Evolutionary conservation across 2,329 filamentous ascomycete species (phyloP), one percentile per base, ranked within the genome.

Genomic region (Sclerotinia spermophila): DNA sequence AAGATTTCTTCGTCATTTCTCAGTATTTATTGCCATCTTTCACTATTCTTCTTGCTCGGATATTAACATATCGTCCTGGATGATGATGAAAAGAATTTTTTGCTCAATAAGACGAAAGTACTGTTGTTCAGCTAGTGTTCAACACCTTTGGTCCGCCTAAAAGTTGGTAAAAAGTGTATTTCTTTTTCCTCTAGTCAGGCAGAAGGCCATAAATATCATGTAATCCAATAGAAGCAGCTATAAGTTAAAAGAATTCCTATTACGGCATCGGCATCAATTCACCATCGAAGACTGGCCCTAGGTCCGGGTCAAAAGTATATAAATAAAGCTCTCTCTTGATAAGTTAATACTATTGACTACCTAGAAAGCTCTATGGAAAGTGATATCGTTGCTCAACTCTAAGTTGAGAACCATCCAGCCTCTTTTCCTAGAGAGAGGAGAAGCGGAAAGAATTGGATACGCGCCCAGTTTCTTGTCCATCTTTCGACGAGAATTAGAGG

Each of bases 381-480:
- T 40, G 7, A 40, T 13, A 11, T 2, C 13, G 24, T 11, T 51
- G n/a, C 24, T 51, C 45, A 11, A 0, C 11, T 6, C 2, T 15
- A 24, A 5, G 38, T 40, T 11, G 2, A n/a, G 21, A 48, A 13
- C 21, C 45, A n/a, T n/a, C 24, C 45, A 3, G 4, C 24, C 5
- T 4, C 5, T 15, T n/a, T n/a, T n/a, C n/a, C n/a, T 51, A 5
- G 11, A 51, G 11, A n/a, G 5, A 51, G 24, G 1, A n/a, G 1
- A 6, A n/a, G 0, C 0, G 24, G 10, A 51, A 51, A 13, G 1
- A 5, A 15, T n/a, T n/a, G 4, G 3, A 51, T n/a, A 51, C 4
- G 4, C 2, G 24, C 15, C 11, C 11, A 6, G 7, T 0, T 24
- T 51, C 3, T 51, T n/a, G 11, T 0, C 11, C 10, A 15, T 1